These are phyloP conservation scores for Mycena rebaudengoi DNA, from an alignment of 768 basidiomycete species.

Conservation along the genomic window DNA sequence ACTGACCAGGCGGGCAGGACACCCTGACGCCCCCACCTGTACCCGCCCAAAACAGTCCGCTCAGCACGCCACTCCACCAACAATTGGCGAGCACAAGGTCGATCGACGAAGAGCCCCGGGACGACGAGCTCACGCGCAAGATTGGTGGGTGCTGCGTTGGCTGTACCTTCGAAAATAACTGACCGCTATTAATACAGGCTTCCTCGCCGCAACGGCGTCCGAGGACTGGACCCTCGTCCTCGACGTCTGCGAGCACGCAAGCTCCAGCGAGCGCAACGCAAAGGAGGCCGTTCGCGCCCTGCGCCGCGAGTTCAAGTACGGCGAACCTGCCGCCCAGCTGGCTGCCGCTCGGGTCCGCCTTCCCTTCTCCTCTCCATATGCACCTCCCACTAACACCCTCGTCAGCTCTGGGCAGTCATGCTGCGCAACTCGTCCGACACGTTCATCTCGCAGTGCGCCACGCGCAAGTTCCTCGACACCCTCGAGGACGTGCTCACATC, in stretches of 20 bases:
- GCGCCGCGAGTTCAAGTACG: conserved; percentile 87
- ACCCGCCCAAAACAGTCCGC: neutral
- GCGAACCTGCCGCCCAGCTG: conserved; percentile 77
- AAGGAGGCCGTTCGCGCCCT: conserved; percentile 88
- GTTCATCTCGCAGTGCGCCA: conserved; percentile 74
- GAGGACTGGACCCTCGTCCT: conserved; percentile 86
- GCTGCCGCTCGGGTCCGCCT: conserved; percentile 81
- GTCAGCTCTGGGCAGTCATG: conserved; percentile 90
- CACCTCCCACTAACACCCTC: neutral
- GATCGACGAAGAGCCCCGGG: conserved; percentile 59
- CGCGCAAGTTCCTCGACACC: conserved; percentile 82
- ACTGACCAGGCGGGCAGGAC: too few relatives aligned
- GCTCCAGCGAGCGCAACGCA: conserved; percentile 72
- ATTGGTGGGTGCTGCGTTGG: conserved; percentile 59
- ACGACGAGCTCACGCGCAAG: conserved; percentile 71
- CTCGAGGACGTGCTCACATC: conserved; percentile 77
- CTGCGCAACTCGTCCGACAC: conserved; percentile 79
- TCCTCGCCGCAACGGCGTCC: conserved; percentile 77
- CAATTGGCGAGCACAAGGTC: conserved; percentile 41
- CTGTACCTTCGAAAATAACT: too few relatives aligned
- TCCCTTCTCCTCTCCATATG: neutral
- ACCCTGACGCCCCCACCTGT: too few relatives aligned
- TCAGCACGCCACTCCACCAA: conserved; percentile 48
- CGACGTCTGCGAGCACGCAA: conserved; percentile 88
- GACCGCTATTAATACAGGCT: conserved; percentile 53